Evolutionary conservation across 805 yeast species (phyloP).

Genomic region (Wickerhamiella domercqiae): DNA sequence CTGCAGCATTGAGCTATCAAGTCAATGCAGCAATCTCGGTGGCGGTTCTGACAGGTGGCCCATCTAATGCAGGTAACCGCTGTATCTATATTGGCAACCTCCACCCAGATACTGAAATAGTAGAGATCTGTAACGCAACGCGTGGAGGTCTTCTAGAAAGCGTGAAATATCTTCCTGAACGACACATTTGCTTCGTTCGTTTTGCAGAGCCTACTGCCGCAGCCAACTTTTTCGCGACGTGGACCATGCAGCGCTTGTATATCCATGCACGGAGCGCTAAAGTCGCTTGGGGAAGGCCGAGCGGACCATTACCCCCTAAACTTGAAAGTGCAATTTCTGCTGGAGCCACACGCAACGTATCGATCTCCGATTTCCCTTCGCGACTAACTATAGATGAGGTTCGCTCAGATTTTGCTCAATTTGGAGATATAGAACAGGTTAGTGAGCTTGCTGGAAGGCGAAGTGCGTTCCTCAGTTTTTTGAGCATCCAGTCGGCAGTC

Average conservation of each 20-base stretch:
- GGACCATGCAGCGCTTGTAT: constrained; percentile 75
- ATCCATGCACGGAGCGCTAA: constrained; percentile 75
- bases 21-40: constrained; percentile 97
- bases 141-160: constrained; percentile 87
- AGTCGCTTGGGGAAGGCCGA: constrained; percentile 96
- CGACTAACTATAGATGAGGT: constrained; percentile 37
- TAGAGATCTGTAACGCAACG: constrained; percentile 90
- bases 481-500: constrained; percentile 81
- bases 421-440: constrained; percentile 92
- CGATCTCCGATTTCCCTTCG: constrained; percentile 29
- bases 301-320: constrained; percentile 81
- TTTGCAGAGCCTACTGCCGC: constrained; percentile 96
- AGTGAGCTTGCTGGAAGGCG: constrained; percentile 69
- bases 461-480: constrained; percentile 85
- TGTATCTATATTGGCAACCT: constrained; percentile 84
- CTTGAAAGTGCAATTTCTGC: constrained; percentile 77
- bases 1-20: constrained; percentile 56
- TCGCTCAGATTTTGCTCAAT: constrained; percentile 57
- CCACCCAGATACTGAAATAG: constrained; percentile 75
- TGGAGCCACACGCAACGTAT: constrained; percentile 89
- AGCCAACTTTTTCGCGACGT: constrained; percentile 91
- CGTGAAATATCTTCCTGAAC: constrained; percentile 63
- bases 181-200: constrained; percentile 87
- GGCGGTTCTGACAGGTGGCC: constrained; percentile 89
- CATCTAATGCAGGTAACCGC: constrained; percentile 79